phyloP scores from a whole-genome alignment of 1,284 basidiomycete species.

The Thecaphora thlaspeos region DNA sequence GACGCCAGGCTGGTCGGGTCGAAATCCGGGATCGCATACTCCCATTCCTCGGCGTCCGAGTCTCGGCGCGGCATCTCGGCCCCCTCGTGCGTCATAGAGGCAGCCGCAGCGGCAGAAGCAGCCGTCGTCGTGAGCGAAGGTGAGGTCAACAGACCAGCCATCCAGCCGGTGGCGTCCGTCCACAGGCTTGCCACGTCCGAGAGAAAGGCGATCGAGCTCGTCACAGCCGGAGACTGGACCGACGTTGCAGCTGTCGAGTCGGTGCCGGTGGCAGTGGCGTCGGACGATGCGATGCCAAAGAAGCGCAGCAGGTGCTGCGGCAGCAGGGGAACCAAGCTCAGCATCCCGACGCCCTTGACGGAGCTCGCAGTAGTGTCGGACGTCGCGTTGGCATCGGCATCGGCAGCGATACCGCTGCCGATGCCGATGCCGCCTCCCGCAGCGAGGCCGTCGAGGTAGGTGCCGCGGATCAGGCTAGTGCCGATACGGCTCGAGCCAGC shows the following conservation, averaged over 20 bases:
- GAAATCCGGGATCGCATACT: slow-evolving; percentile 40
- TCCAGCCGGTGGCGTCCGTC: slow-evolving; percentile 9
- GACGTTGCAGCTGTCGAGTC: neutral
- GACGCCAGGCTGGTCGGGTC: slow-evolving; percentile 22
- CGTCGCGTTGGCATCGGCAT: neutral
- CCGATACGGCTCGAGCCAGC: slow-evolving; percentile 32
- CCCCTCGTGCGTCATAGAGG: too few relatives aligned
- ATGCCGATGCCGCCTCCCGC: neutral
- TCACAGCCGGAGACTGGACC: neutral
- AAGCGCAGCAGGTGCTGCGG: slow-evolving; percentile 36
- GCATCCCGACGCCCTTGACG: slow-evolving; percentile 2
- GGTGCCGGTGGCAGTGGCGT: neutral
- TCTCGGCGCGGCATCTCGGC: too few relatives aligned
- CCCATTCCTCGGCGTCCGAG: slow-evolving; percentile 34
- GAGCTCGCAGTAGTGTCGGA: neutral
- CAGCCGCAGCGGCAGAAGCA: too few relatives aligned
- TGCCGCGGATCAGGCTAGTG: slow-evolving; percentile 27
- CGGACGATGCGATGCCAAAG: slow-evolving; percentile 10
- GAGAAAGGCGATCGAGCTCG: slow-evolving; percentile 8
- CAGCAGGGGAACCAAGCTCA: slow-evolving; percentile 32
- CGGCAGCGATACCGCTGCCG: too few relatives aligned
- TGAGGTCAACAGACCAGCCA: slow-evolving; percentile 12
- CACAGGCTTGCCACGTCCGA: slow-evolving; percentile 5
- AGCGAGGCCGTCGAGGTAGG: slow-evolving; percentile 9
- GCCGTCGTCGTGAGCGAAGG: neutral